phyloP scores from a whole-genome alignment of 768 basidiomycete species.

The Chalciporus piperatus region DNA sequence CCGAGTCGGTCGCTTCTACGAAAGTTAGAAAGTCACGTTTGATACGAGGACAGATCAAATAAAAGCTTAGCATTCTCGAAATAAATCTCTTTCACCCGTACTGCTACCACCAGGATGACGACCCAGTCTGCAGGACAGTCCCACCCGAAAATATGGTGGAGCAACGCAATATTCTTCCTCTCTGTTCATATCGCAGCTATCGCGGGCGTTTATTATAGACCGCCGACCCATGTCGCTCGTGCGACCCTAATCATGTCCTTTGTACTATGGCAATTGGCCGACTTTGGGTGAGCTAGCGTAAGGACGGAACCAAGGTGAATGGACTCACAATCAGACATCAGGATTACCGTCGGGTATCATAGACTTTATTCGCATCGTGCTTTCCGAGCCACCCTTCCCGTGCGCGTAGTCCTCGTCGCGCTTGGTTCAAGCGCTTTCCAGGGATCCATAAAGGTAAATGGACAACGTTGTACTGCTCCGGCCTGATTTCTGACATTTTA shows the following conservation, averaged over 20 bases:
- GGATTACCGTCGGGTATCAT: constrained; percentile 77
- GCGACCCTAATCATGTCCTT: constrained; percentile 53
- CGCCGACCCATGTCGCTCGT: constrained; percentile 41
- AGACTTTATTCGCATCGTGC: constrained; percentile 75
- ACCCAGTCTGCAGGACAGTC: background rate
- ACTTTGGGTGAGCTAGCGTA: constrained; percentile 54
- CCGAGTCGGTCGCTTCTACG: background rate
- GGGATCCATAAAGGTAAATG: constrained; percentile 69
- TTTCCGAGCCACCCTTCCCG: constrained; percentile 54
- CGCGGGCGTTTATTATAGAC: constrained; percentile 49
- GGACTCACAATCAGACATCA: constrained; percentile 21
- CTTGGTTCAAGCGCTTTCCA: constrained; percentile 76
- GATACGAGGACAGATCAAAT: background rate
- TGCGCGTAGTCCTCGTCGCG: constrained; percentile 57
- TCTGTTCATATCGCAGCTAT: constrained; percentile 55
- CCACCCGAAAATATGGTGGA: constrained; percentile 54
- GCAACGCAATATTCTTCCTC: constrained; percentile 56
- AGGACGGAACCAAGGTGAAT: background rate
- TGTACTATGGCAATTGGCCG: constrained; percentile 64
- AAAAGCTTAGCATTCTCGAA: background rate
- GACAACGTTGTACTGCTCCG: constrained; percentile 6
- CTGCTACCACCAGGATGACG: background rate
- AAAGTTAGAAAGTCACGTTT: background rate
- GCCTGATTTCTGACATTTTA: background rate
- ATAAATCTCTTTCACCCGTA: background rate